phyloP scores from a whole-genome alignment of 805 yeast genomes.

The Torulaspora maleeae region DNA sequence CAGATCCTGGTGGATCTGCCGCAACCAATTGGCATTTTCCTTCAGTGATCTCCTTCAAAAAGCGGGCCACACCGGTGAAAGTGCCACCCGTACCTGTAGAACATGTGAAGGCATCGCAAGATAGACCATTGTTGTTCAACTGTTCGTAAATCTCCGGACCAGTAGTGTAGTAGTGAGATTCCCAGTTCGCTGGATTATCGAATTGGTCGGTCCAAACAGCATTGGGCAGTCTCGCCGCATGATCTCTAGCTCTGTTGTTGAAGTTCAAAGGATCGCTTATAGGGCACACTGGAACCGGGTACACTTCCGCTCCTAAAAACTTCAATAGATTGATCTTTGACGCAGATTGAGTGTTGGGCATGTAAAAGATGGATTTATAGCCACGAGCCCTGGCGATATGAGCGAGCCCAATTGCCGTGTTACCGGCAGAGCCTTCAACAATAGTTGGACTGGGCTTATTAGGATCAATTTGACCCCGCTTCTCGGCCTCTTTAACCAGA shows the following conservation, averaged over 20 bases:
- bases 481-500: slow-evolving; percentile 74
- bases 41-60: slow-evolving; percentile 61
- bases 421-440: slow-evolving; percentile 93
- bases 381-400: slow-evolving; percentile 77
- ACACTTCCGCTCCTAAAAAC: slow-evolving; percentile 77
- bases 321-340: slow-evolving; percentile 70
- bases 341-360: slow-evolving; percentile 87
- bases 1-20: slow-evolving; percentile 95
- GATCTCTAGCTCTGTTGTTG: slow-evolving; percentile 82
- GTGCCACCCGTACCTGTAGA: slow-evolving; percentile 94
- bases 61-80: slow-evolving; percentile 79
- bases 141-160: slow-evolving; percentile 94
- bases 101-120: slow-evolving; percentile 81
- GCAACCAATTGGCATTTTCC: slow-evolving; percentile 59
- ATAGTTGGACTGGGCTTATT: slow-evolving; percentile 63
- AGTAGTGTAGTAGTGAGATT: slow-evolving; percentile 82
- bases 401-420: slow-evolving; percentile 92
- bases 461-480: slow-evolving; percentile 53
- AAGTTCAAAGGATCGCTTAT: slow-evolving; percentile 76
- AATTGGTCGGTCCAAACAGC: slow-evolving; percentile 94
- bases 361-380: slow-evolving; percentile 77
- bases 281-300: slow-evolving; percentile 86
- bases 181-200: slow-evolving; percentile 82
- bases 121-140: slow-evolving; percentile 48
- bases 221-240: slow-evolving; percentile 68